phyloP scores from a whole-genome alignment of 140 eudicot species.

The Senecio squalidus region DNA sequence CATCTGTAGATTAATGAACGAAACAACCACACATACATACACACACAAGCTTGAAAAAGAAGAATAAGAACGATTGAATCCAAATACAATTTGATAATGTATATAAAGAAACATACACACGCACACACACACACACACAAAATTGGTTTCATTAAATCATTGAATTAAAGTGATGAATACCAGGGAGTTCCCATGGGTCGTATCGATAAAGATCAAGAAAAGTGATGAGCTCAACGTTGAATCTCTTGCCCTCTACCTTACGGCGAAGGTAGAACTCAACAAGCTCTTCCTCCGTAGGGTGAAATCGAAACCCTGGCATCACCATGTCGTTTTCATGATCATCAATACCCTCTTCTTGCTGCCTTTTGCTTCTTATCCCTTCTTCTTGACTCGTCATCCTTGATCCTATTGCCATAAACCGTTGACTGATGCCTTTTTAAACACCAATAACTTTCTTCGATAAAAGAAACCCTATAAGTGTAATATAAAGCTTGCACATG shows the following conservation, averaged over 20 bases:
- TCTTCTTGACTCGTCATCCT: constrained; percentile 14
- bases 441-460: constrained; percentile 13
- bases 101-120: no score
- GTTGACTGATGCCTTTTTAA: constrained; percentile 24
- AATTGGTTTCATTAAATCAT: not conserved
- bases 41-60: not conserved
- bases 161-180: constrained; percentile 25
- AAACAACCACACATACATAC: constrained; percentile 1
- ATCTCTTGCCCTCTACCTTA: constrained; percentile 95
- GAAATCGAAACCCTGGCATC: constrained; percentile 97
- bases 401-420: constrained; percentile 30
- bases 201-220: constrained; percentile 93
- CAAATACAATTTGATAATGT: no score
- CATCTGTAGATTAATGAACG: not conserved
- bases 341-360: constrained; percentile 10
- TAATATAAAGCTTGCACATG: not conserved
- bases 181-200: constrained; percentile 99
- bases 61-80: no score
- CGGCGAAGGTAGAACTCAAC: constrained; percentile 99
- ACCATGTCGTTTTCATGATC: constrained; percentile 84
- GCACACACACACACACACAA: no score
- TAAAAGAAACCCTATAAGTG: no score
- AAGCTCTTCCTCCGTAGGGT: constrained; percentile 95
- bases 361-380: not conserved
- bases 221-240: constrained; percentile 97